These are phyloP conservation scores for Dioszegia aurantiaca DNA, from an alignment of 768 basidiomycete species.

Conservation along the genomic window DNA sequence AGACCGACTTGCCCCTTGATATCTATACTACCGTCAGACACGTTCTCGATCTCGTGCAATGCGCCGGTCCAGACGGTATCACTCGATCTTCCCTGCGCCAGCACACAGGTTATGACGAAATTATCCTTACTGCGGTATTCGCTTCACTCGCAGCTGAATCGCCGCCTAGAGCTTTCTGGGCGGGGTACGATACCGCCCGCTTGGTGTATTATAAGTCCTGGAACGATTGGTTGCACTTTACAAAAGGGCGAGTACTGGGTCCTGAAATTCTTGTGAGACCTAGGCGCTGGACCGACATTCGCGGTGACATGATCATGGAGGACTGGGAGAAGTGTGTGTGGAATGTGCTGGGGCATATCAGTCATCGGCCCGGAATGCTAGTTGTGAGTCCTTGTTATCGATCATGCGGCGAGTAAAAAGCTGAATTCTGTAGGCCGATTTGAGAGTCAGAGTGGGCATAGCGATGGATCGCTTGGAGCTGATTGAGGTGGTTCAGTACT, in stretches of 20 bases:
- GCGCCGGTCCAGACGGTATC: slow-evolving; percentile 33
- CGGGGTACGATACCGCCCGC: slow-evolving; percentile 42
- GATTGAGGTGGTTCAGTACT: slow-evolving; percentile 36
- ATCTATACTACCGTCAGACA: neutral
- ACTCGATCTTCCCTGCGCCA: slow-evolving; percentile 22
- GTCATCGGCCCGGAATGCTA: slow-evolving; percentile 35
- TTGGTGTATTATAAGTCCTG: slow-evolving; percentile 21
- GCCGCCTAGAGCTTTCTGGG: slow-evolving; percentile 27
- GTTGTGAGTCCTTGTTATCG: slow-evolving; percentile 27
- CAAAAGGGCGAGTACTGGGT: slow-evolving; percentile 1
- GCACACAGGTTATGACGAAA: neutral
- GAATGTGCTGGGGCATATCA: slow-evolving; percentile 23
- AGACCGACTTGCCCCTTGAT: neutral
- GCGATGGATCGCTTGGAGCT: slow-evolving; percentile 41
- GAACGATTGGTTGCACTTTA: slow-evolving; percentile 16
- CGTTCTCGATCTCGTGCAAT: slow-evolving; percentile 19
- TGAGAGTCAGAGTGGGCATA: slow-evolving; percentile 22
- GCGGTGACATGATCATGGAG: slow-evolving; percentile 24
- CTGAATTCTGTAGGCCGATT: slow-evolving; percentile 8
- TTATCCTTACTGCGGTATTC: slow-evolving; percentile 9
- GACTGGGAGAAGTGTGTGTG: slow-evolving; percentile 29
- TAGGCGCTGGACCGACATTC: slow-evolving; percentile 42
- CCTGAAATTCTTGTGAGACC: slow-evolving; percentile 12
- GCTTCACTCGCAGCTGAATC: slow-evolving; percentile 18
- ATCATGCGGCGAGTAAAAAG: neutral